These are phyloP conservation scores for Gaertneriomyces sp. DNA, from an alignment of 192 early-diverging fungal genomes.

Conservation along the genomic window DNA sequence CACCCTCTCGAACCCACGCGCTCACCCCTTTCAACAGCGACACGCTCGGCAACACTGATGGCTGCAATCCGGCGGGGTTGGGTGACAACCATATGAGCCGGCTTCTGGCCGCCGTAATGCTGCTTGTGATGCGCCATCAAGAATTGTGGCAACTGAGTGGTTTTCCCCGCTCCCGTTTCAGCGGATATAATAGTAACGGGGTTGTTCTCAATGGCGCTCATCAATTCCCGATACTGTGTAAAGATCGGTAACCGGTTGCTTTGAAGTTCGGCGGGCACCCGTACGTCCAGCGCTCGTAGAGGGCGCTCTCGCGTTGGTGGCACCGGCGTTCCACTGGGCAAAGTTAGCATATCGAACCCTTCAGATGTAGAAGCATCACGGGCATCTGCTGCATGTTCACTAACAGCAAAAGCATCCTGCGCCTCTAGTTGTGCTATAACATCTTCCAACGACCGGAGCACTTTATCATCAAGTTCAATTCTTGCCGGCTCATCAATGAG, in stretches of 20 bases:
- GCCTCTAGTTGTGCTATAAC: conserved; percentile 22
- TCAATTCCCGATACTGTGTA: conserved; percentile 38
- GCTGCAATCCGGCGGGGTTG: conserved; percentile 85
- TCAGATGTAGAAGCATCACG: too few species aligned
- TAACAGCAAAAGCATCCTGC: conserved; percentile 17
- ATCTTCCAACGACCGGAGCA: conserved; percentile 8
- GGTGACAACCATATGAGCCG: conserved; percentile 73
- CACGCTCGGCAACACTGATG: conserved; percentile 59
- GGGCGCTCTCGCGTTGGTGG: neutral
- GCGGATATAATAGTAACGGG: conserved; percentile 42
- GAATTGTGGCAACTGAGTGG: conserved; percentile 84
- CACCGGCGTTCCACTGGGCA: neutral
- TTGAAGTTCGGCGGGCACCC: conserved; percentile 28
- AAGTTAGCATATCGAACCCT: neutral
- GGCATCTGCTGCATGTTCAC: neutral
- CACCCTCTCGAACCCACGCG: conserved; percentile 33
- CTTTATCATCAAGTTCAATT: conserved; percentile 29
- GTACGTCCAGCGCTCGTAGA: conserved; percentile 17
- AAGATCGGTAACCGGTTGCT: conserved; percentile 39
- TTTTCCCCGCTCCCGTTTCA: conserved; percentile 51
- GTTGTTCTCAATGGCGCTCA: conserved; percentile 47
- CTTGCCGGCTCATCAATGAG: conserved; percentile 21
- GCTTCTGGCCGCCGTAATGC: conserved; percentile 17
- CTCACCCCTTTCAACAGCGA: conserved; percentile 60
- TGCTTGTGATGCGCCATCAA: conserved; percentile 54